Conservation (phyloP, 345 rosid species). For the Camelina hispida region DNA sequence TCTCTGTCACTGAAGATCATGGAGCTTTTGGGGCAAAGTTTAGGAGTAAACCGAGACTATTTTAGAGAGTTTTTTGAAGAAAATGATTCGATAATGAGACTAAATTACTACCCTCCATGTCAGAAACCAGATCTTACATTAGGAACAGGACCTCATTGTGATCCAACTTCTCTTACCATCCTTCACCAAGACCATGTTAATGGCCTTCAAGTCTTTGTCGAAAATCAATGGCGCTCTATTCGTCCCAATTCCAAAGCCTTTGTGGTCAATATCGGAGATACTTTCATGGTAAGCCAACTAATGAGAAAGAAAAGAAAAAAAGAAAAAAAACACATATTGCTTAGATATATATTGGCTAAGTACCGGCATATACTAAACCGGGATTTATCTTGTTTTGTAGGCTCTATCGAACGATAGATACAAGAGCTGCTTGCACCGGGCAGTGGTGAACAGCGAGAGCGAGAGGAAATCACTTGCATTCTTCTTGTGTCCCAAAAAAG, state of each 20-base stretch:
- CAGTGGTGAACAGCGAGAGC: slow-evolving; percentile 82
- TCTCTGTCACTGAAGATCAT: slow-evolving; percentile 78
- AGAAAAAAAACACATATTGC: neutral
- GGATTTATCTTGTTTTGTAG: slow-evolving; percentile 41
- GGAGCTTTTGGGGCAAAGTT: slow-evolving; percentile 87
- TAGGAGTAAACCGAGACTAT: slow-evolving; percentile 57
- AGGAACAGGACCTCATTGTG: slow-evolving; percentile 99
- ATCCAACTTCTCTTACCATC: slow-evolving; percentile 96
- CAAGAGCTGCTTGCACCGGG: slow-evolving; percentile 95
- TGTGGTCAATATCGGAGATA: slow-evolving; percentile 98
- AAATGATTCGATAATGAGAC: slow-evolving; percentile 95
- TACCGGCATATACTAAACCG: slow-evolving; percentile 9
- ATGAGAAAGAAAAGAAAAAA: neutral
- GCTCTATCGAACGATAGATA: slow-evolving; percentile 86
- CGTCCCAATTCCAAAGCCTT: slow-evolving; percentile 77
- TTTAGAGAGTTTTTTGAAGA: slow-evolving; percentile 76
- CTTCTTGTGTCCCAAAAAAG: slow-evolving; percentile 83
- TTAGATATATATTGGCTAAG: neutral
- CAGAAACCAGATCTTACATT: slow-evolving; percentile 87
- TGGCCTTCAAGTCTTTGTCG: slow-evolving; percentile 93
- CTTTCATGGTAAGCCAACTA: slow-evolving; percentile 80
- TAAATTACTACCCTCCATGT: slow-evolving; percentile 96
- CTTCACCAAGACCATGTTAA: slow-evolving; percentile 96
- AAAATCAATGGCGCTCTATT: slow-evolving; percentile 80
- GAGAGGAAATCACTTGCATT: slow-evolving; percentile 95